These are phyloP conservation scores for Dictyostelium intermedium DNA, from an alignment of 78 protist genomes.

Conservation along the genomic window DNA sequence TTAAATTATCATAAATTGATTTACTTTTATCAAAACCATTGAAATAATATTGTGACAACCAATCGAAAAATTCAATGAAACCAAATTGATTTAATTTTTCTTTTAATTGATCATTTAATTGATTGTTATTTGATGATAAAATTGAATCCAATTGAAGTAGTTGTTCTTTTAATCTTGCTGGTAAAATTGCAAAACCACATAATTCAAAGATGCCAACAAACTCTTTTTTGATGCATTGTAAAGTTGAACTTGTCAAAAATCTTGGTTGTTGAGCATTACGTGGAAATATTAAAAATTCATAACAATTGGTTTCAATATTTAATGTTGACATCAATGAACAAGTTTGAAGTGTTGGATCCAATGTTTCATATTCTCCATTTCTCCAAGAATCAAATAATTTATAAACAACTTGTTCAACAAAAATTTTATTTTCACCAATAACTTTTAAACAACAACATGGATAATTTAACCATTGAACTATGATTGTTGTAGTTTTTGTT, in stretches of 20 bases:
- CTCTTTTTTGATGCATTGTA: conserved; percentile 66
- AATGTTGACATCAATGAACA: conserved; percentile 13
- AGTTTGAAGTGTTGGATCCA: conserved; percentile 16
- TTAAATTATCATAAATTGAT: not conserved
- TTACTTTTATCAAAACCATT: not conserved
- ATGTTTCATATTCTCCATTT: not conserved
- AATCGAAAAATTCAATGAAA: not conserved
- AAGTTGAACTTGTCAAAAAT: not conserved
- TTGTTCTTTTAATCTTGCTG: conserved; percentile 55
- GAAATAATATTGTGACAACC: conserved; percentile 36
- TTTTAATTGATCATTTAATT: not conserved
- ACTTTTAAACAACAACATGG: conserved; percentile 58
- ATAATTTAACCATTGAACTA: conserved; percentile 47
- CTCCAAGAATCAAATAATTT: conserved; percentile 29
- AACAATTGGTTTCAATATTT: not conserved
- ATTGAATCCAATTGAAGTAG: not conserved
- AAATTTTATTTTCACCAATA: not conserved
- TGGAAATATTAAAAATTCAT: conserved; percentile 39
- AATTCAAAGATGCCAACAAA: conserved; percentile 64
- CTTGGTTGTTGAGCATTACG: conserved; percentile 57
- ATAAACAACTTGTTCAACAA: not conserved
- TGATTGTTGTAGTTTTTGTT: not conserved
- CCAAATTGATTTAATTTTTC: not conserved
- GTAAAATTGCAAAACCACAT: conserved; percentile 50
- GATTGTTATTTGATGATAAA: not conserved